phyloP scores from a whole-genome alignment of 2,329 filamentous ascomycete species.

The Ophiocordyceps robertsii region DNA sequence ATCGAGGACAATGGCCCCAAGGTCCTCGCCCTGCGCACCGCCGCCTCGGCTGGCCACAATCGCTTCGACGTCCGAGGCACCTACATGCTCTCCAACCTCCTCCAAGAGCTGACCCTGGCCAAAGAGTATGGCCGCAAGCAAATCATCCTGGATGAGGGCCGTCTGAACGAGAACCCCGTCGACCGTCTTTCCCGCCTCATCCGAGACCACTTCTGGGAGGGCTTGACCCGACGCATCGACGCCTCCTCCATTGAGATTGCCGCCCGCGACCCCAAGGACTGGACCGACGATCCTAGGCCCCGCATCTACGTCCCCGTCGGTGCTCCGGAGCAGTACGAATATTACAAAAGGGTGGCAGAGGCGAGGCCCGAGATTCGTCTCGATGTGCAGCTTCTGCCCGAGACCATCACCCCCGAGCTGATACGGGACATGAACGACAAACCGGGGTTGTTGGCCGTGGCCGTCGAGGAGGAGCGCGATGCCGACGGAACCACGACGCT shows the following conservation, averaged over 20 bases:
- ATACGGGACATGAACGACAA: constrained; percentile 75
- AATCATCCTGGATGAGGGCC: constrained; percentile 81
- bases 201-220: constrained; percentile 83
- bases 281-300: constrained; percentile 78
- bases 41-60: constrained; percentile 73
- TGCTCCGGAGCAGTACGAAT: constrained; percentile 77
- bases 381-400: constrained; percentile 70
- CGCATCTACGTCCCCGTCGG: constrained; percentile 82
- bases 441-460: constrained; percentile 79
- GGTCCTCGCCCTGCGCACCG: constrained; percentile 73
- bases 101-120: constrained; percentile 88
- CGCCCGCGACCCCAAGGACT: constrained; percentile 85
- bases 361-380: constrained; percentile 73
- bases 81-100: constrained; percentile 92
- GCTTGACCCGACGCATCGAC: constrained; percentile 80
- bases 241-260: constrained; percentile 76
- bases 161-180: constrained; percentile 91
- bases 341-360: constrained; percentile 69
- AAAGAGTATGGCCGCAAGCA: constrained; percentile 81
- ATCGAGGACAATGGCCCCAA: constrained; percentile 94
- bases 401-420: constrained; percentile 66
- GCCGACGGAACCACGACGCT: constrained; percentile 49
- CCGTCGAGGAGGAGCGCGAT: constrained; percentile 65
- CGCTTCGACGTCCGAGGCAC: constrained; percentile 86
- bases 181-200: constrained; percentile 78